Evolutionary conservation across 345 rosid species (phyloP).

Genomic region (Alliaria petiolata): DNA sequence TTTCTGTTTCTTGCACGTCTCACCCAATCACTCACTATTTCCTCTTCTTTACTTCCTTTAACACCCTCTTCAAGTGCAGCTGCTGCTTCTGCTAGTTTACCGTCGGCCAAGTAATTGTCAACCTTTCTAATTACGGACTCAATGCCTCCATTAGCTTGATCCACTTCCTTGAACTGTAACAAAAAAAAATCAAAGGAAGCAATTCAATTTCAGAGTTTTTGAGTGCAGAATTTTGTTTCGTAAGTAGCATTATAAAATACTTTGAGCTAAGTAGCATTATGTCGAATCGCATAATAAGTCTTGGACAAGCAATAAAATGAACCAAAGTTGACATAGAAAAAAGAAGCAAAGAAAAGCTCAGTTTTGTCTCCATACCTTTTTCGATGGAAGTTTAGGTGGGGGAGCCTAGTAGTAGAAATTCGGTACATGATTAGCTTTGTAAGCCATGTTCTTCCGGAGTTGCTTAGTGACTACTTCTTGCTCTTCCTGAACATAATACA

Average conservation of each 20-base stretch:
- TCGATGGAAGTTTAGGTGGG: no score
- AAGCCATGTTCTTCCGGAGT: no score
- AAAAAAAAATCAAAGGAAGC: neutral
- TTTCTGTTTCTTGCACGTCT: constrained; percentile 70
- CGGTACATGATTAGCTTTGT: no score
- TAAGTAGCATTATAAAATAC: constrained; percentile 40
- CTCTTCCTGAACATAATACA: no score
- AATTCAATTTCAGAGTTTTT: neutral
- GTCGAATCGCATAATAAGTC: no score
- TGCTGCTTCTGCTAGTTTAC: constrained; percentile 90
- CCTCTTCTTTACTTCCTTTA: constrained; percentile 84
- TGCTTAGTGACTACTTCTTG: no score
- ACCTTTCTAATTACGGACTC: constrained; percentile 69
- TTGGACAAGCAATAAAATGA: no score
- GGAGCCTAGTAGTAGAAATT: no score
- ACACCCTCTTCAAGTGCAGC: constrained; percentile 81
- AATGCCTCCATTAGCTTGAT: constrained; percentile 62
- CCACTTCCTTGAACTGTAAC: constrained; percentile 64
- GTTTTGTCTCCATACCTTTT: no score
- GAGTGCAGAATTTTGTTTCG: neutral
- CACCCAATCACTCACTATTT: constrained; percentile 68
- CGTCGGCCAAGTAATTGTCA: constrained; percentile 68
- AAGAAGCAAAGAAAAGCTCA: no score
- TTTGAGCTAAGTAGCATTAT: constrained; percentile 93
- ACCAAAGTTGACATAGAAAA: no score